Base-by-base conservation (phyloP, 2,329 filamentous ascomycete species). In the Hawksworthiomyces lignivorus region DNA sequence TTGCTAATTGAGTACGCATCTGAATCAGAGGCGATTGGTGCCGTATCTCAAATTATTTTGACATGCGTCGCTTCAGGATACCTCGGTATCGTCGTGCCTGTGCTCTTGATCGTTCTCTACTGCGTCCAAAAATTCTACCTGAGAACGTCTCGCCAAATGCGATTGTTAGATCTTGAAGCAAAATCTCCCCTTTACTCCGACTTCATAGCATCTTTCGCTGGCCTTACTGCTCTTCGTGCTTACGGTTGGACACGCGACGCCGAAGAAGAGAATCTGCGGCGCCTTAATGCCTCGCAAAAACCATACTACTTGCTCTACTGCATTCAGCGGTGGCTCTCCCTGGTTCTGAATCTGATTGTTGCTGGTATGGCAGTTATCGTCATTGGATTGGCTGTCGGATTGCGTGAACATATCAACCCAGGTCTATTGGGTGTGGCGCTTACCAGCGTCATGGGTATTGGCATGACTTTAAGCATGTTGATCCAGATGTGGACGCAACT, bases 231-330 rank as follows among this genome's bases (percentile, higher is more conserved):
- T 0, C 60, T 76, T 9, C 66, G 75, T 9, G 71, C 75, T 1
- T 79, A 77, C 46, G 67, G 67, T 3, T 79, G 74, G 75, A 59
- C 69, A 28, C 51, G 57, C 2, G 52, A 56, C 6, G 62, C 67
- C 41, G 57, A 67, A 14, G 50, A 64, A 21, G 63, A 63, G 46
- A 75, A 73, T 42, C 55, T 68, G 14, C 47, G 50, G 4, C 61
- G 74, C 0, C 57, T 80, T 2, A 71, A 80, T 45, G 56, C 57
- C 6, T 75, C 75, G 0, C 76, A 80, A 49, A 57, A 62, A 18
- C 75, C 76, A 0, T 74, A 70, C 37, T 81, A 81, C 49, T 62
- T 78, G 0, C 61, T 80, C 6, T 71, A 65, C 43, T 68, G 69
- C 29, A 65, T 77, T 4, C 77, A 81, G 52, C 64, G 72, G 27